phyloP scores from a whole-genome alignment of 306 rosid species.

The Comarum palustre region DNA sequence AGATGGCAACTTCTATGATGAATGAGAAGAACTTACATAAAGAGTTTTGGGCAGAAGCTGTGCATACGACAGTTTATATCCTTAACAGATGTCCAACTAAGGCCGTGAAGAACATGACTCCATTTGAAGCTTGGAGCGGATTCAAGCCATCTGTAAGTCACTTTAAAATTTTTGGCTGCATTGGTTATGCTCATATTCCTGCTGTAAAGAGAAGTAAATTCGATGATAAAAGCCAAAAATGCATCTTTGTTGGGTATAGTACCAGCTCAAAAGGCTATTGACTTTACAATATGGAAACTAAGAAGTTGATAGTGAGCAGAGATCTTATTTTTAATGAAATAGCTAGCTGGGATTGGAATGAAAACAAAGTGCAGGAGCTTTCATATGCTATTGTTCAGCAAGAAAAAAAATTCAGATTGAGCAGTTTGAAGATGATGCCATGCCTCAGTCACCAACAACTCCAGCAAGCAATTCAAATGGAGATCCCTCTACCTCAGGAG shows the following conservation, averaged over 20 bases:
- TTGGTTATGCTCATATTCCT: background rate
- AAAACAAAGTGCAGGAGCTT: too few species aligned
- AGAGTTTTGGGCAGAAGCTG: background rate
- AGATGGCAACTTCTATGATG: background rate
- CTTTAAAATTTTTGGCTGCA: background rate
- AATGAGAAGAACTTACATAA: background rate
- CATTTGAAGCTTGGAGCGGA: background rate
- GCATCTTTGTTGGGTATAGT: background rate
- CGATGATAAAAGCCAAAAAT: background rate
- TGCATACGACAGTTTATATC: background rate
- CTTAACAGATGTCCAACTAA: constrained; percentile 1
- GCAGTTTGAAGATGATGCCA: too few species aligned
- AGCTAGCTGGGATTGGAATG: too few species aligned
- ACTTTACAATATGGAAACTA: background rate
- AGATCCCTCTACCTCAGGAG: too few species aligned
- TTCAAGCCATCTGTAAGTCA: background rate
- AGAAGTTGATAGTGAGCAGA: background rate
- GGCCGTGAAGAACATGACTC: background rate
- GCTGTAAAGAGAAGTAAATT: background rate
- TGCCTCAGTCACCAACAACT: too few species aligned
- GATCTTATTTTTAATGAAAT: too few species aligned
- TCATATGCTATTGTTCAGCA: too few species aligned
- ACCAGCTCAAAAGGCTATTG: background rate
- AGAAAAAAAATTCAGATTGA: too few species aligned
- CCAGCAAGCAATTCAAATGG: too few species aligned